Evolutionary conservation across 2,329 filamentous ascomycete species (phyloP), one percentile per base, ranked within the genome.

Genomic region (Ophiocordyceps camponoti-leonardi): DNA sequence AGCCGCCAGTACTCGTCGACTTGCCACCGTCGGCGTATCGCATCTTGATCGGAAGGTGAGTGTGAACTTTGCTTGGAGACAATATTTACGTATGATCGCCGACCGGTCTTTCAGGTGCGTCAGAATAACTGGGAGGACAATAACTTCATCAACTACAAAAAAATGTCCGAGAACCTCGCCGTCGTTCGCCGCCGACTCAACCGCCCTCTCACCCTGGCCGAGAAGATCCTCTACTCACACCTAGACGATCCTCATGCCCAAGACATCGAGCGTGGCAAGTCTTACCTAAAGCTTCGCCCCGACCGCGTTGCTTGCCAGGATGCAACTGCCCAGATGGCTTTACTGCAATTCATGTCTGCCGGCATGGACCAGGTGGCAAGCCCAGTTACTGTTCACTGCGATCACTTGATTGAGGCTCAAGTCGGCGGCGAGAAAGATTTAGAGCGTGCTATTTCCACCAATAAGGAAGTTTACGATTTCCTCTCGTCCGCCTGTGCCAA

Each of bases 81-180:
- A 44, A 16, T 20, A n/a, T 12, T 14, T 19, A 16, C 6, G 41
- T 11, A 12, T 18, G 26, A 14, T 26, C 8, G 18, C 39, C 26
- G 33, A 33, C 44, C 16, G 14, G 14, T 28, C 4, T 11, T n/a
- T 19, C 46, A 78, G 74, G 74, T 98, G 66, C 83, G 83, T 67
- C 94, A 96, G 77, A 94, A 90, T 75, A 95, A 86, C 71, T 86
- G 81, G 75, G 92, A 98, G 71, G 83, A 87, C 67, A 79, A 77
- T 67, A 92, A 93, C 77, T 95, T 86, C 75, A 94, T 96, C 76
- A 94, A 95, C 77, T 98, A 98, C 67, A 87, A 86, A 78, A 95
- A 95, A 78, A 95, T 96, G 87, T 87, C 84, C 58, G 88, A 96
- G 73, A 96, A 94, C 77, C 78, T 98, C 49, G 73, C 79, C 59